Evolutionary conservation across 1,284 basidiomycete species (phyloP).

Genomic region (Apiotrichum mycotoxinovorans): DNA sequence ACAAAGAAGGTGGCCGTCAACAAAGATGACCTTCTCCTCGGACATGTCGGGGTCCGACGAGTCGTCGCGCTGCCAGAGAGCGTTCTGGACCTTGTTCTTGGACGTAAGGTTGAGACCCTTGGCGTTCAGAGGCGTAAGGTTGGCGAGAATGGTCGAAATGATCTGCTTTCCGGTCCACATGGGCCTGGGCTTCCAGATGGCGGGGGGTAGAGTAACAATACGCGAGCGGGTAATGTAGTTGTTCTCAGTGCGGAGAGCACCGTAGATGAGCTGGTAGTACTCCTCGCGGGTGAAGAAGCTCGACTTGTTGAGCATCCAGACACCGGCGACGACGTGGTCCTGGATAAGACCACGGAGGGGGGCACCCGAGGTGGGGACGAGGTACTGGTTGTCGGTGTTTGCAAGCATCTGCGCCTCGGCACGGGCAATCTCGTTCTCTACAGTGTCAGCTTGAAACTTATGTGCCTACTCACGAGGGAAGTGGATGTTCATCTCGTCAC

Average conservation of each 20-base stretch:
- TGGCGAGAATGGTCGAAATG: slow-evolving; percentile 85
- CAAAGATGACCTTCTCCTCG: slow-evolving; percentile 85
- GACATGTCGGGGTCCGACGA: slow-evolving; percentile 50
- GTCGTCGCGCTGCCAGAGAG: slow-evolving; percentile 64
- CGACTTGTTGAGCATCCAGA: slow-evolving; percentile 98
- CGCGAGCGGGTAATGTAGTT: slow-evolving; percentile 64
- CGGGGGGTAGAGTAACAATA: slow-evolving; percentile 79
- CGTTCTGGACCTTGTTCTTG: slow-evolving; percentile 79
- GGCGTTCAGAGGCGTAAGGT: slow-evolving; percentile 79
- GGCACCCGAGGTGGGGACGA: slow-evolving; percentile 96
- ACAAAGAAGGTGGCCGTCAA: slow-evolving; percentile 87
- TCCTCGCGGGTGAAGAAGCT: slow-evolving; percentile 93
- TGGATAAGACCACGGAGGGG: slow-evolving; percentile 97
- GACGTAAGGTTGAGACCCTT: slow-evolving; percentile 81
- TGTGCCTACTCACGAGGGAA: slow-evolving; percentile 73
- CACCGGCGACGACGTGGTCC: slow-evolving; percentile 97
- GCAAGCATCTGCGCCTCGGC: slow-evolving; percentile 92
- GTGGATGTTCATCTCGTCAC: slow-evolving; percentile 99
- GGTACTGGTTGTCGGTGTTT: slow-evolving; percentile 98
- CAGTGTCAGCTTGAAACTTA: neutral
- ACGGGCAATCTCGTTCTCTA: slow-evolving; percentile 70
- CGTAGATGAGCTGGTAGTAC: slow-evolving; percentile 95
- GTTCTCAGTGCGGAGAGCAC: slow-evolving; percentile 86
- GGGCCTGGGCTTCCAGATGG: slow-evolving; percentile 84
- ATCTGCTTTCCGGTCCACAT: slow-evolving; percentile 99